Evolutionary conservation across 75 land plant species (phyloP).

Genomic region (Adiantum capillusveneris): DNA sequence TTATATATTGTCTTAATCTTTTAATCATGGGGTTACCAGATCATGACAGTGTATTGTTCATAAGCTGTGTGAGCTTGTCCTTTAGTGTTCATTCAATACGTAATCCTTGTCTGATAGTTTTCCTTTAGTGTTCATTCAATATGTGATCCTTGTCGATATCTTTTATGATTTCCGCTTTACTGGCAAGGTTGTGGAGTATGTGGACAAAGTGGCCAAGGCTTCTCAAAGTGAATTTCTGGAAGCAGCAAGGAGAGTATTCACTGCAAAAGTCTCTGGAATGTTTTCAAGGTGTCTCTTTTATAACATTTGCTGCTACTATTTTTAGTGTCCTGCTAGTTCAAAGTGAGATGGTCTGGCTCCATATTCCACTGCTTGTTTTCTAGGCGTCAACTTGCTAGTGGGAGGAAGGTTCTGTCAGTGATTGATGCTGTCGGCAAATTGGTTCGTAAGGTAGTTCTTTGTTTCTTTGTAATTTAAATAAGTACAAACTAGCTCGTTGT

Average conservation of each 20-base stretch:
- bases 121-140: too few species aligned
- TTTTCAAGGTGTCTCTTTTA: conserved; percentile 62
- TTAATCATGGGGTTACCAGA: too few species aligned
- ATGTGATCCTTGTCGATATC: too few species aligned
- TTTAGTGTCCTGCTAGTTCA: too few species aligned
- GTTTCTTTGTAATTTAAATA: not conserved
- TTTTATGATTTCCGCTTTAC: too few species aligned
- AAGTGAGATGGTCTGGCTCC: not conserved
- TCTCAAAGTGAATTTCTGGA: conserved; percentile 57
- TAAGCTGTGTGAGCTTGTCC: too few species aligned
- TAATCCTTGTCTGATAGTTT: too few species aligned
- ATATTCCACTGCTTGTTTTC: not conserved
- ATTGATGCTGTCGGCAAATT: conserved; percentile 72
- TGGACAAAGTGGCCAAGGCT: conserved; percentile 57
- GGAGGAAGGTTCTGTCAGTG: conserved; percentile 71
- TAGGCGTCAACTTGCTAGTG: conserved; percentile 79
- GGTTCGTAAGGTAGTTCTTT: conserved; percentile 56
- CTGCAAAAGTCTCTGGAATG: conserved; percentile 88
- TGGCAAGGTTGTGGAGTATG: conserved; percentile 81
- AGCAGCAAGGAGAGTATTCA: conserved; percentile 69
- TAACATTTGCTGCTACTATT: not conserved
- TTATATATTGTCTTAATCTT: too few species aligned
- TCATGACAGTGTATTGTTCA: too few species aligned
- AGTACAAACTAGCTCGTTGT: not conserved
- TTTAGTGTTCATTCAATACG: too few species aligned